Base-by-base conservation (phyloP, 371 early-diverging fungal species). In the Mortierella sp. region DNA sequence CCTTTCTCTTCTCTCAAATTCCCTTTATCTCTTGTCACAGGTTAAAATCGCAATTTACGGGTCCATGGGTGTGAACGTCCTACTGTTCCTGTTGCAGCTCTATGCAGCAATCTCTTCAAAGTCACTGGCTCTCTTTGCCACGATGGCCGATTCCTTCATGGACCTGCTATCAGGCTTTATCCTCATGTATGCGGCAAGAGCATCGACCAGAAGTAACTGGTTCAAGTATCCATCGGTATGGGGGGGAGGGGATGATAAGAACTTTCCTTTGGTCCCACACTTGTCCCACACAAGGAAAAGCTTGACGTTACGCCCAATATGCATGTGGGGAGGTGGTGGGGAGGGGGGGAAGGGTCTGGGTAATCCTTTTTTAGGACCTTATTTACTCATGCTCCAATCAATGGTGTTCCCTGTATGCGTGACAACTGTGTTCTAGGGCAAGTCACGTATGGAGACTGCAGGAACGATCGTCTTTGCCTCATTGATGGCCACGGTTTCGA, bases 131-230 rank as follows among this genome's bases (percentile, higher is more conserved):
- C 86, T 97, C 55, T 94, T 97, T 74, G 96, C 97, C 1, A 96
- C 96, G 0, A 95, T 94, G 93, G 91, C 94, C 14, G 98, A 97
- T 81, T 88, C 97, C 7, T 93, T 95, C 68, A 96, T 97, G 97
- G 96, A 96, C 74, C 83, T 96, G 37, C 80, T 94, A 45, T 92
- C 92, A 29, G 89, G 91, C 0, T 81, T 86, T 11, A 92, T 93
- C 25, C 73, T 95, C 28, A 83, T 92, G 70, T 87, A 90, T 70
- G 86, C 92, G 5, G 88, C 89, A 0, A 77, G 83, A 60, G 89
- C 91, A 18, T 89, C 90, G 4, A 82, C 87, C 47, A 84, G 82
- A 43, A 84, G 87, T 53, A 92, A 93, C 60, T 80, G 87, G 60
- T 73, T 81, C 60, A 88, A 92, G 68, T 97, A 95, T 70, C 97